Percentiles rank a stretch among this genome's conserved stretches.
Evolutionary conservation across 1,139 yeast species (phyloP).

Genomic region (Lodderomyces theae): DNA sequence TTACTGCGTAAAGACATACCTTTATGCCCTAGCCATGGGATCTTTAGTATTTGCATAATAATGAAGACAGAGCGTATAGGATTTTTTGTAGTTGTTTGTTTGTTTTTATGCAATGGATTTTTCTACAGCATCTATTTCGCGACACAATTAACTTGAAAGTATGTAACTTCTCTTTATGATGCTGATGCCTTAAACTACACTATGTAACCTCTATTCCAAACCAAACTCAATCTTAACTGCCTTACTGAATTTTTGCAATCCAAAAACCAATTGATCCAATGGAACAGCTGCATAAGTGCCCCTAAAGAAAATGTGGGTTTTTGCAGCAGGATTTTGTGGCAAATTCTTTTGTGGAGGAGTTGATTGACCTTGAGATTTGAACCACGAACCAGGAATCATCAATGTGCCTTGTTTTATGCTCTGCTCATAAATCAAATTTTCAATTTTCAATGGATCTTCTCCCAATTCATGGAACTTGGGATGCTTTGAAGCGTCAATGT

Average conservation of each 20-base stretch:
- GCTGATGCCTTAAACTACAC: no score
- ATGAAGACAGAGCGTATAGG: neutral
- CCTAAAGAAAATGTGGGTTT: constrained; percentile 66
- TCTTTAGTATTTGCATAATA: constrained; percentile 69
- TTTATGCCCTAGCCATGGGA: constrained; percentile 80
- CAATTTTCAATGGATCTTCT: constrained; percentile 59
- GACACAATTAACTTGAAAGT: neutral
- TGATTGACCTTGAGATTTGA: constrained; percentile 49
- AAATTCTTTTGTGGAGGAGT: constrained; percentile 50
- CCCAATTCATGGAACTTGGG: constrained; percentile 60
- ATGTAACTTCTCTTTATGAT: no score
- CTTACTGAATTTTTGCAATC: constrained; percentile 63
- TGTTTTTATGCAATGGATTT: no score
- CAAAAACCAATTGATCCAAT: constrained; percentile 54
- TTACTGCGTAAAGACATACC: constrained; percentile 37
- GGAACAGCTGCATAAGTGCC: constrained; percentile 90
- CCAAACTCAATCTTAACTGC: constrained; percentile 50
- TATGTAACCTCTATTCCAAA: constrained; percentile 12
- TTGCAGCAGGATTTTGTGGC: constrained; percentile 30
- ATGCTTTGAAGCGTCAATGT: constrained; percentile 74
- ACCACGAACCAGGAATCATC: constrained; percentile 92
- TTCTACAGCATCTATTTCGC: neutral
- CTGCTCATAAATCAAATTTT: constrained; percentile 60
- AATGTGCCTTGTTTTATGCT: constrained; percentile 66
- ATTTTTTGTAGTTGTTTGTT: neutral